phyloP scores from a whole-genome alignment of 345 rosid species.

The Boechera retrofracta region DNA sequence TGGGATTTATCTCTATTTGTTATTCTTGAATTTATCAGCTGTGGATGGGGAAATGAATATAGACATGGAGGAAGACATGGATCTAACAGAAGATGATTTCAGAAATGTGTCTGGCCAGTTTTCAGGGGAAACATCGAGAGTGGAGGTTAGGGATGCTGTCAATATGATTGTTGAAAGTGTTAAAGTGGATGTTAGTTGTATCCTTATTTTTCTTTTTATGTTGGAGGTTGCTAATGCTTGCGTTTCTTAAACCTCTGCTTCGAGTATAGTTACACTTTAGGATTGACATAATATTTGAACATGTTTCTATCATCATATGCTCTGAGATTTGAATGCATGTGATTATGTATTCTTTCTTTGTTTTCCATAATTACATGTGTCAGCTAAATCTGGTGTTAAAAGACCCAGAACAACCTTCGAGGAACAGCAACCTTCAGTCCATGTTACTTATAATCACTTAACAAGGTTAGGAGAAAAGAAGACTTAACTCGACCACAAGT shows the following conservation, averaged over 20 bases:
- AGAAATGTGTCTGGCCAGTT: constrained; percentile 49
- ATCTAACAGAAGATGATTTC: constrained; percentile 46
- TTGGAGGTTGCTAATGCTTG: constrained; percentile 13
- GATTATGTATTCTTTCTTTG: constrained; percentile 26
- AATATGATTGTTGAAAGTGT: constrained; percentile 51
- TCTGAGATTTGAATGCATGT: constrained; percentile 28
- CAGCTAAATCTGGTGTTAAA: constrained; percentile 75
- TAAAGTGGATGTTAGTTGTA: constrained; percentile 59
- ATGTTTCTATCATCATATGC: neutral
- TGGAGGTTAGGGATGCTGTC: constrained; percentile 49
- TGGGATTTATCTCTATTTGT: constrained; percentile 12
- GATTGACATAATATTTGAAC: neutral
- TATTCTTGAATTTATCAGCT: constrained; percentile 15
- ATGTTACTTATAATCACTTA: constrained; percentile 67
- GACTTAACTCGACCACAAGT: constrained; percentile 11
- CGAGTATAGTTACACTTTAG: neutral
- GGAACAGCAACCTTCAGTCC: constrained; percentile 76
- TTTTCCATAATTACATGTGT: constrained; percentile 61
- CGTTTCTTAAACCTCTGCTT: constrained; percentile 15
- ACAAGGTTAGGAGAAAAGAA: constrained; percentile 62
- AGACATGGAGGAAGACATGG: constrained; percentile 48
- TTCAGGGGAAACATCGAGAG: constrained; percentile 36
- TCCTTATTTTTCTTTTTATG: constrained; percentile 50
- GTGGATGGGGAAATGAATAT: constrained; percentile 24
- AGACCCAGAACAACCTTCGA: constrained; percentile 59